These are phyloP conservation scores for Cryptococcus depauperatus DNA, from an alignment of 1,284 basidiomycete genomes.

Conservation along the genomic window DNA sequence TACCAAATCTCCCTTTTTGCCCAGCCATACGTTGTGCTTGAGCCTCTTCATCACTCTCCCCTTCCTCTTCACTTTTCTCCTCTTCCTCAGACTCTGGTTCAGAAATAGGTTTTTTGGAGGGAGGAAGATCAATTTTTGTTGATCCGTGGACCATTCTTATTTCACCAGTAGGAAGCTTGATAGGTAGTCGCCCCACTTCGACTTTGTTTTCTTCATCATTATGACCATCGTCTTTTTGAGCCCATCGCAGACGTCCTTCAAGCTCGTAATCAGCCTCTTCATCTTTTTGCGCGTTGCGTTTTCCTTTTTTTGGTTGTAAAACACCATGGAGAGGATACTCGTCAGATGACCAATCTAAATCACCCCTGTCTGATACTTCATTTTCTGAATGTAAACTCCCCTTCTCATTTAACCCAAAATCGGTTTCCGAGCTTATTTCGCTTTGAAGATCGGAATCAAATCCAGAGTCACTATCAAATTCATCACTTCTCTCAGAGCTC, in stretches of 20 bases:
- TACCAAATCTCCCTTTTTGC: constrained; percentile 57
- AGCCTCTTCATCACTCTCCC: constrained; percentile 48
- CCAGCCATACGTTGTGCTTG: constrained; percentile 37
- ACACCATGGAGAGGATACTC: too few relatives aligned
- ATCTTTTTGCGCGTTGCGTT: constrained; percentile 26
- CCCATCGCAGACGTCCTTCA: constrained; percentile 28
- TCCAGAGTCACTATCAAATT: constrained; percentile 38
- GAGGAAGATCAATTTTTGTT: constrained; percentile 46
- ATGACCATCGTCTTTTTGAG: constrained; percentile 10
- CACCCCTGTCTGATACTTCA: constrained; percentile 13
- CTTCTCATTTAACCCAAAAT: constrained; percentile 9
- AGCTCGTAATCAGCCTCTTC: constrained; percentile 41
- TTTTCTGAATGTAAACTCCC: constrained; percentile 12
- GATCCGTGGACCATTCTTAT: constrained; percentile 50
- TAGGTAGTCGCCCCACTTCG: constrained; percentile 64
- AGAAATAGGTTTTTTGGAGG: constrained; percentile 26
- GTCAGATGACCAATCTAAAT: too few relatives aligned
- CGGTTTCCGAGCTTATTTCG: constrained; percentile 14
- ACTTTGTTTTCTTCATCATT: constrained; percentile 29
- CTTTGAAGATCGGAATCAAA: constrained; percentile 36
- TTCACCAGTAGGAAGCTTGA: constrained; percentile 71
- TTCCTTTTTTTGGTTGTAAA: too few relatives aligned
- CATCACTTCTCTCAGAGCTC: constrained; percentile 29
- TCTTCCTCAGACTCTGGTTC: constrained; percentile 44
- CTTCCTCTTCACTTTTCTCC: constrained; percentile 46